A percentile compares a stretch with the other conserved stretches of the same genome.
phyloP scores from a whole-genome alignment of 2,329 filamentous ascomycete species.

The Talaromyces amestolkiae region DNA sequence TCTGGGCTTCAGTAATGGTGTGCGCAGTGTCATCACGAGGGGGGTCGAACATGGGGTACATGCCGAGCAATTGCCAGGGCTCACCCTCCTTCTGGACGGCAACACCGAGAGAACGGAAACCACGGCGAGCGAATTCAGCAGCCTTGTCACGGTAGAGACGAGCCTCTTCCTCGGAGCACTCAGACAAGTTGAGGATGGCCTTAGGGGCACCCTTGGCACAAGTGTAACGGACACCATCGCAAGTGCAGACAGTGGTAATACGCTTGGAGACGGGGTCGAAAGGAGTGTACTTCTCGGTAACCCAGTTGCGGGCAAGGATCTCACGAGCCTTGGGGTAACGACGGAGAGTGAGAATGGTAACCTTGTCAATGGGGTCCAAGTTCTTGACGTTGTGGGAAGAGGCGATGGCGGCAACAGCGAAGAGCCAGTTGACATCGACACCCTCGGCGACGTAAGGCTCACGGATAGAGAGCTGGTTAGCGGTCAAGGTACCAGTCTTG shows the following conservation, averaged over 20 bases:
- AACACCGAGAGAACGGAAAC: slow-evolving; percentile 72
- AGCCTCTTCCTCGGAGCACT: slow-evolving; percentile 61
- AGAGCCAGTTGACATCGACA: slow-evolving; percentile 74
- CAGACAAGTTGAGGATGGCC: slow-evolving; percentile 64
- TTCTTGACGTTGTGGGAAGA: slow-evolving; percentile 73
- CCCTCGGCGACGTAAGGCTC: slow-evolving; percentile 71
- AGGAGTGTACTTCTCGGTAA: slow-evolving; percentile 65
- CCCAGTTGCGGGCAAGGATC: slow-evolving; percentile 68
- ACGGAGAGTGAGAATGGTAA: slow-evolving; percentile 69
- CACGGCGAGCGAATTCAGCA: slow-evolving; percentile 68
- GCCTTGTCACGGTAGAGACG: slow-evolving; percentile 66
- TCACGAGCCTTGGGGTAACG: slow-evolving; percentile 69
- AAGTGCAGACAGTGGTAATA: slow-evolving; percentile 64
- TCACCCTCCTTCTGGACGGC: slow-evolving; percentile 70
- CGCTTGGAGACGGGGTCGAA: slow-evolving; percentile 72
- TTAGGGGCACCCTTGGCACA: slow-evolving; percentile 73
- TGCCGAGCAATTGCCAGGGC: slow-evolving; percentile 66
- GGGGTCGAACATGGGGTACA: slow-evolving; percentile 73
- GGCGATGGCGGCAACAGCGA: slow-evolving; percentile 69
- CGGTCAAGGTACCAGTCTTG: slow-evolving; percentile 66
- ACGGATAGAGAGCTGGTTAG: slow-evolving; percentile 63
- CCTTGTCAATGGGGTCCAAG: slow-evolving; percentile 71
- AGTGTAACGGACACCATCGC: slow-evolving; percentile 64
- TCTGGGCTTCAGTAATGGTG: slow-evolving; percentile 69
- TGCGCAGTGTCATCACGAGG: slow-evolving; percentile 71